Percentiles rank a stretch among this genome's conserved stretches.
Evolutionary conservation across 768 basidiomycete genomes (phyloP).

Genomic region (Calocybe indica): DNA sequence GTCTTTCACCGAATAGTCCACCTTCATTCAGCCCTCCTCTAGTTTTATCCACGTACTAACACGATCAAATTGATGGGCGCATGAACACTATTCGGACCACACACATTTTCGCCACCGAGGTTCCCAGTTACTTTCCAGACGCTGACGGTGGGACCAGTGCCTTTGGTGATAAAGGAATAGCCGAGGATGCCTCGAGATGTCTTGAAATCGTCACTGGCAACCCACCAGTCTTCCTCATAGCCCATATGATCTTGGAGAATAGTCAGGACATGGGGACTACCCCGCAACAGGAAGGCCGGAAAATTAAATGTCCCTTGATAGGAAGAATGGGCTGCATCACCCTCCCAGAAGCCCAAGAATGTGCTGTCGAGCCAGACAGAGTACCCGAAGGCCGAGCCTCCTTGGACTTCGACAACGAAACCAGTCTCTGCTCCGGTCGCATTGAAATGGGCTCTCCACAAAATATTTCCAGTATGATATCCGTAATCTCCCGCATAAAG

Average conservation of each 20-base stretch:
- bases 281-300: conserved; percentile 20
- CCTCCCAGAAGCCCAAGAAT: conserved; percentile 43
- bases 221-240: conserved; percentile 37
- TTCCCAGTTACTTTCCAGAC: conserved; percentile 49
- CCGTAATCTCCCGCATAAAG: conserved; percentile 46
- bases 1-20: conserved; percentile 49
- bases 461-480: conserved; percentile 44
- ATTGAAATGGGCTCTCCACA: conserved; percentile 47
- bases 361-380: conserved; percentile 43
- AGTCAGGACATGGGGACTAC: conserved; percentile 36
- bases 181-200: conserved; percentile 40
- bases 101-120: conserved; percentile 39
- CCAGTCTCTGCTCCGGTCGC: conserved; percentile 40
- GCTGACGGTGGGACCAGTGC: conserved; percentile 29
- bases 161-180: conserved; percentile 33
- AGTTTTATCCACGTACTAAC: conserved; percentile 37
- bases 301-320: conserved; percentile 30
- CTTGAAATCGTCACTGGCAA: conserved; percentile 41
- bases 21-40: conserved; percentile 60
- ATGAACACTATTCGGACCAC: conserved; percentile 4
- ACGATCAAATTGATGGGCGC: background rate
- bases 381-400: conserved; percentile 43
- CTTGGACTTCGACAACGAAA: conserved; percentile 32
- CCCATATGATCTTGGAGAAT: conserved; percentile 54
- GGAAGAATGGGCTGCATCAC: conserved; percentile 26